A percentile compares a stretch with the other conserved stretches of the same genome.
Evolutionary conservation across 2,329 filamentous ascomycete species (phyloP).

Genomic region (Xylaria arbuscula): DNA sequence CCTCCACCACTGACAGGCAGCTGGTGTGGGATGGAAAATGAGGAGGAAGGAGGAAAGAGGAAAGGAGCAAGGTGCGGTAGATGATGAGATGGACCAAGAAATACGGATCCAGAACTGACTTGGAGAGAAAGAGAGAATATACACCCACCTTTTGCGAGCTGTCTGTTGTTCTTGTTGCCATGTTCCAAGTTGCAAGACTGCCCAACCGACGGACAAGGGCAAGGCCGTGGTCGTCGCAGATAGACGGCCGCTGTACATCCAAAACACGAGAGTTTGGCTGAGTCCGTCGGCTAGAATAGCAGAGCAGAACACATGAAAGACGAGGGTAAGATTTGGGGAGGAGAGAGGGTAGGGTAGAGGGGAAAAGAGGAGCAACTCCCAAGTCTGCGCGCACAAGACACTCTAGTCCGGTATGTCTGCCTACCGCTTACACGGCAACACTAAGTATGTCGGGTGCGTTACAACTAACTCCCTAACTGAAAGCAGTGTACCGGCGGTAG

Average conservation of each 20-base stretch:
- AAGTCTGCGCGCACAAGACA: slow-evolving; percentile 26
- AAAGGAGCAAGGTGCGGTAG: slow-evolving; percentile 2
- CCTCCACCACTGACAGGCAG: slow-evolving; percentile 32
- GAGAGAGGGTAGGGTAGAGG: slow-evolving; percentile 19
- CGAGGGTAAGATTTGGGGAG: slow-evolving; percentile 32
- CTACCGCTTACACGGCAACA: not conserved
- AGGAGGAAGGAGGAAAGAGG: not conserved
- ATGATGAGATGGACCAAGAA: not conserved
- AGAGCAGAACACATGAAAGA: slow-evolving; percentile 4
- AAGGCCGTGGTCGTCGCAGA: slow-evolving; percentile 3
- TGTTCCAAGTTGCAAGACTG: slow-evolving; percentile 3
- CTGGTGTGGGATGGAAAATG: slow-evolving; percentile 22
- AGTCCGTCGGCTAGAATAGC: slow-evolving; percentile 26
- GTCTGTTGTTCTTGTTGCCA: not conserved
- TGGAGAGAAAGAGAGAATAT: not conserved
- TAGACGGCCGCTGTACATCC: slow-evolving; percentile 26
- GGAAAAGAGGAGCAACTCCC: slow-evolving; percentile 31
- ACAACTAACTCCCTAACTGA: no score
- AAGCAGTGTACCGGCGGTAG: not conserved
- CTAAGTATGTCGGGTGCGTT: no score
- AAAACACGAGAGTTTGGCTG: slow-evolving; percentile 35
- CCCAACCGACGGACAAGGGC: slow-evolving; percentile 5
- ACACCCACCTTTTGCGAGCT: slow-evolving; percentile 2
- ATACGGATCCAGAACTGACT: slow-evolving; percentile 8
- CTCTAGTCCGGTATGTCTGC: not conserved